Evolutionary conservation across 768 basidiomycete genomes (phyloP), one percentile per base, ranked within the genome.

Genomic region (Ramaria sp.): DNA sequence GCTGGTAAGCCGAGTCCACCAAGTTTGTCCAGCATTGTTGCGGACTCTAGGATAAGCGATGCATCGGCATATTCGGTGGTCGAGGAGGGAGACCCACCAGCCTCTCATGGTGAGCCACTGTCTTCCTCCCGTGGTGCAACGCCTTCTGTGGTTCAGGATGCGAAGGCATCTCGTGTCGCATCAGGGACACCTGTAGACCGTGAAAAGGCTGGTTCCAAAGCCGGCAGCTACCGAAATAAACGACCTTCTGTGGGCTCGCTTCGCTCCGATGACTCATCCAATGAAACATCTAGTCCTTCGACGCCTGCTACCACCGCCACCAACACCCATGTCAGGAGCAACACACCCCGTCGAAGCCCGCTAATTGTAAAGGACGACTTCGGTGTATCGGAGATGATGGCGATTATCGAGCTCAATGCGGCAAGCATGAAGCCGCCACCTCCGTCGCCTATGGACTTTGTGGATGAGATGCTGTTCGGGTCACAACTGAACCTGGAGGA

Each of bases 311-410:
- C 60, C 15, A 59, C 39, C 30, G 51, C 53, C 46, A 15, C 60
- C 24, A 65, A 61, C 53, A 63, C 27, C 2, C 55, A 57, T 34
- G 33, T 17, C 3, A 10, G 34, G 31, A 52, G 37, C 37, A 39
- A 38, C 76, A 72, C 57, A 66, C 72, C 1, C 70, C 71, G 42
- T 69, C 70, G 50, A 80, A 74, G 60, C 46, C 73, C 76, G 34
- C 66, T 79, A 43, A 69, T 86, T 49, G 80, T 80, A n/a, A 78
- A 76, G 59, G 83, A 94, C 65, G 91, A 94, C 67, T 94, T 94
- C 70, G 93, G 93, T 1, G 73, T 95, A 24, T 71, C 80, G 7
- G 78, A 83, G 52, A 92, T 96, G 89, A 78, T 96, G 78, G 85
- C 89, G 24, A 76, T 94, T 43, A 91, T 96, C 55, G 86, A 92